Evolutionary conservation across 2,329 filamentous ascomycete genomes (phyloP).

Genomic region (Fusarium sp.): DNA sequence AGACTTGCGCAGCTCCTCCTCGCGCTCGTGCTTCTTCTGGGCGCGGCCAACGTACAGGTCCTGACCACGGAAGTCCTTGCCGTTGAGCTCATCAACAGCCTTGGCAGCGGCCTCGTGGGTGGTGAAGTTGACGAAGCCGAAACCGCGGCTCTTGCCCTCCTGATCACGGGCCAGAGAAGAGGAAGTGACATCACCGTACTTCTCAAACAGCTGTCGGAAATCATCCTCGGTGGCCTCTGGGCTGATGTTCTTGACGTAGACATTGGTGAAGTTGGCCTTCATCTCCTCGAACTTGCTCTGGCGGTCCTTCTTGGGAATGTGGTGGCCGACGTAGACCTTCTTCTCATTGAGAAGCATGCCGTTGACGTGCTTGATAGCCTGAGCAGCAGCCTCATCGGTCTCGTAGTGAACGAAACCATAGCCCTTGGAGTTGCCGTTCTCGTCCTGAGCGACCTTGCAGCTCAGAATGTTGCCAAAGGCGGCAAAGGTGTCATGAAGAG

Average conservation of each 20-base stretch:
- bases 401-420: conserved; percentile 99
- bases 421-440: conserved; percentile 95
- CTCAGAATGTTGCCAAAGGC: conserved; percentile 99
- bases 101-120: conserved; percentile 87
- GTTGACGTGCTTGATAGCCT: conserved; percentile 99
- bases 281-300: conserved; percentile 99
- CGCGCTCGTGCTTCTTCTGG: conserved; percentile 99
- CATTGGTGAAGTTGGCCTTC: conserved; percentile 99
- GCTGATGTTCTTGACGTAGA: conserved; percentile 99
- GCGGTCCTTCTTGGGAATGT: conserved; percentile 99
- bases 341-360: conserved; percentile 99
- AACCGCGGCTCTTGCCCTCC: conserved; percentile 94
- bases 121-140: conserved; percentile 96
- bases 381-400: conserved; percentile 95
- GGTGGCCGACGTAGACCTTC: conserved; percentile 99
- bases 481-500: conserved; percentile 98
- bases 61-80: conserved; percentile 91
- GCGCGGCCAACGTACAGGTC: conserved; percentile 98
- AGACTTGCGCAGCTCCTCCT: conserved; percentile 98
- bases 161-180: conserved; percentile 90
- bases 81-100: conserved; percentile 93
- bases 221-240: conserved; percentile 89
- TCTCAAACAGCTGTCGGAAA: conserved; percentile 93
- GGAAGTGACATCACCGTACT: conserved; percentile 93
- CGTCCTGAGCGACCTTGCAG: conserved; percentile 99